Evolutionary conservation across 768 basidiomycete genomes (phyloP).

Genomic region (Boletus subcaerulescens): DNA sequence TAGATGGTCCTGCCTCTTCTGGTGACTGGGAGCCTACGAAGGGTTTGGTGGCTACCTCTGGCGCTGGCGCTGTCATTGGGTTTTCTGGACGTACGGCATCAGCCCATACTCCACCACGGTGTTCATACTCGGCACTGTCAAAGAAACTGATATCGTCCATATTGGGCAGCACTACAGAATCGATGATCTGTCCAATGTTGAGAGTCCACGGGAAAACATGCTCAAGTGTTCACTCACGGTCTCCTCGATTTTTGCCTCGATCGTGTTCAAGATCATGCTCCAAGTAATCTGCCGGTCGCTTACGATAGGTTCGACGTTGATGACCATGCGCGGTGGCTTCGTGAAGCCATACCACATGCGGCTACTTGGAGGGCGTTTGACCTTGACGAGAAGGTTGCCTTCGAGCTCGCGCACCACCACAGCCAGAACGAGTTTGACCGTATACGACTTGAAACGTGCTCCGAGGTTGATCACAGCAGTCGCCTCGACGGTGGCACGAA

Average conservation of each 20-base stretch:
- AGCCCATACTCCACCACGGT: constrained; percentile 87
- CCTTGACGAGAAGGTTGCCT: constrained; percentile 83
- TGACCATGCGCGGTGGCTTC: constrained; percentile 78
- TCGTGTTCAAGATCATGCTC: constrained; percentile 85
- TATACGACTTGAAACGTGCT: constrained; percentile 82
- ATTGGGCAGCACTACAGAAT: constrained; percentile 93
- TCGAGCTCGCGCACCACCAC: constrained; percentile 86
- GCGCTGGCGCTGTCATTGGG: constrained; percentile 9
- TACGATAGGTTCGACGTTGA: constrained; percentile 91
- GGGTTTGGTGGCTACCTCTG: constrained; percentile 6
- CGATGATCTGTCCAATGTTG: constrained; percentile 75
- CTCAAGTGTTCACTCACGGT: constrained; percentile 52
- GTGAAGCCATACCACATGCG: constrained; percentile 96
- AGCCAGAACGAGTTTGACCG: constrained; percentile 86
- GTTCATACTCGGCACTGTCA: constrained; percentile 60
- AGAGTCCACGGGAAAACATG: constrained; percentile 53
- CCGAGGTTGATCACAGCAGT: constrained; percentile 85
- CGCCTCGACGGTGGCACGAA: constrained; percentile 87
- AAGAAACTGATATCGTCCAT: constrained; percentile 99
- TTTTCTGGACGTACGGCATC: constrained; percentile 59
- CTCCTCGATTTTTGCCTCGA: constrained; percentile 86
- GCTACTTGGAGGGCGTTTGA: constrained; percentile 94
- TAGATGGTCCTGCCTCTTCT: constrained; percentile 27
- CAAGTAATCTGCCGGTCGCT: constrained; percentile 93
- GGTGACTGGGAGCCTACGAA: constrained; percentile 34